Base-by-base conservation (phyloP, 129 eudicot genomes). In the Kitagawia praeruptora region DNA sequence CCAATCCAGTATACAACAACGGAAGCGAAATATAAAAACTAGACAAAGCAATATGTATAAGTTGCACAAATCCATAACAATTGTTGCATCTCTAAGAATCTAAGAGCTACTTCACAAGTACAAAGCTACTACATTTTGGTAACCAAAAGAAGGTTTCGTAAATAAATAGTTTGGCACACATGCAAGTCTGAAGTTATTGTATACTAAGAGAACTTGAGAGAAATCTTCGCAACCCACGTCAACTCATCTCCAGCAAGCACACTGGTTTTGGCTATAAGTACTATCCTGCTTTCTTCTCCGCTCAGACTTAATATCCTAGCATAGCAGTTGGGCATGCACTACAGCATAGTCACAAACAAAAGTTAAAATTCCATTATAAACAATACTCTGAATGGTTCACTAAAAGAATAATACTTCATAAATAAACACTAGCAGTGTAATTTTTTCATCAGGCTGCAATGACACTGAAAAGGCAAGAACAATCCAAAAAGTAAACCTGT, bases 251-350 rank as follows among this genome's bases (percentile, higher is more conserved):
- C 98, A 31, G 91, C 95, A 67, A 93, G 76, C 16, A 93, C 95
- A 80, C 88, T 84, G 80, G 85, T 77, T 83, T 84, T 93, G 49
- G 98, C 98, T 34, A 89, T 88, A 49, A 93, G 93, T 78, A 93
- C 97, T 74, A 93, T 91, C 41, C 91, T 84, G 77, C 97, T 93
- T 81, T 89, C 91, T 11, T 91, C 89, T 45, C 86, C 79, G 41
- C 88, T 93, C 86, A 87, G 72, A 76, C 93, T 91, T 87, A 93
- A 80, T 79, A 93, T 93, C 85, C 98, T 89, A 9, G 98, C 98
- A 42, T 93, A 88, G 82, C 98, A 93, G 80, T 89, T 93, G 45
- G 97, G 98, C 93, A 88, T 86, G 86, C 98, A 93, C 98, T 93
- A 91, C 80, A 84, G 27, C 37, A 76, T 39, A 51, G 23, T 12